phyloP scores from a whole-genome alignment of 345 rosid genomes.

The Lepidium africanum region DNA sequence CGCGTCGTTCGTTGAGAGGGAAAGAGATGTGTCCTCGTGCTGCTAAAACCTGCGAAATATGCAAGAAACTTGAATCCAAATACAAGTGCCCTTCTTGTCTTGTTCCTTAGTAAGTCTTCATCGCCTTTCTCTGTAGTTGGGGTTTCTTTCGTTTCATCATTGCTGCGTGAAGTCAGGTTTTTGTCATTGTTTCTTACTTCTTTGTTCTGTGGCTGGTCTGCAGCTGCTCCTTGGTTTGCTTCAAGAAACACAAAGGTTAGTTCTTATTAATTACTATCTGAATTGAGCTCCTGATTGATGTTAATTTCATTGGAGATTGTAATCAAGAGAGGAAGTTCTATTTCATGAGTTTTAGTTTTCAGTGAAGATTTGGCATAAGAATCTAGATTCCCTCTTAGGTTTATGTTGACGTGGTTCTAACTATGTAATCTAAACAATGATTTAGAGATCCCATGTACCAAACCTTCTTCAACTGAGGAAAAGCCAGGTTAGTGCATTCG shows the following conservation, averaged over 20 bases:
- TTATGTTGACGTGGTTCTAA: background rate
- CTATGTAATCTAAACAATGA: conserved; percentile 9
- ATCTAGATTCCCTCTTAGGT: background rate
- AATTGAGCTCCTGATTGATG: background rate
- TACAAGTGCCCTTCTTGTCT: conserved; percentile 84
- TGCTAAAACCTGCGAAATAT: conserved; percentile 43
- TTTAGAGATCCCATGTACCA: conserved; percentile 78
- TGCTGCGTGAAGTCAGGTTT: background rate
- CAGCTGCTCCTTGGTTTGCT: conserved; percentile 64
- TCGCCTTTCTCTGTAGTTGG: background rate
- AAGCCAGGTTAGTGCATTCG: conserved; percentile 33
- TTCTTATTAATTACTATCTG: background rate
- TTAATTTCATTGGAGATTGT: background rate
- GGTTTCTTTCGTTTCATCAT: background rate
- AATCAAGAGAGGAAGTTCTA: background rate
- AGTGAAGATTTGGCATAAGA: background rate
- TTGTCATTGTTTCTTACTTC: conserved; percentile 2
- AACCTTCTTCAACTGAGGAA: conserved; percentile 36
- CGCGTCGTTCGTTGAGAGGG: background rate
- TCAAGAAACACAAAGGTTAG: conserved; percentile 44
- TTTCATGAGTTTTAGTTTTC: background rate
- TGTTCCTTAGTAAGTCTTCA: conserved; percentile 53
- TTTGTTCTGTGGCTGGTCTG: conserved; percentile 6
- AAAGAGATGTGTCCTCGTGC: conserved; percentile 25
- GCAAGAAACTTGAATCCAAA: conserved; percentile 52